Conservation (phyloP, 257 asterid genomes). For the Solanum chmielewskii region DNA sequence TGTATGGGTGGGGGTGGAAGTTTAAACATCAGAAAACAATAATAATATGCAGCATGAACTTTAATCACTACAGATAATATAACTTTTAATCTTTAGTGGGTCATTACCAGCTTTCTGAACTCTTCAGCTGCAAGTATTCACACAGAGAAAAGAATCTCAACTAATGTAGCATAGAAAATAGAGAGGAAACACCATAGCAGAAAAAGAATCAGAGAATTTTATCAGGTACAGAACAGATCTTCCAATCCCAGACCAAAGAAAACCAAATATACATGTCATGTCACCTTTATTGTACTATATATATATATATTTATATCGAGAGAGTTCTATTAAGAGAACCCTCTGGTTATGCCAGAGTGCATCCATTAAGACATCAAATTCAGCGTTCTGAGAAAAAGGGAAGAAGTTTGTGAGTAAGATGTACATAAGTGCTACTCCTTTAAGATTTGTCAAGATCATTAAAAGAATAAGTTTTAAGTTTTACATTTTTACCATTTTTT, state of each 20-base stretch:
- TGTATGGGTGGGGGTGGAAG: too few relatives aligned
- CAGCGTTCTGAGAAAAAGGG: not conserved
- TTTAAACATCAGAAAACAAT: too few relatives aligned
- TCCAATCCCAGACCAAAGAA: not conserved
- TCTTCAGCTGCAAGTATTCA: not conserved
- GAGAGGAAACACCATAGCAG: not conserved
- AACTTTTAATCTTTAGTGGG: too few relatives aligned
- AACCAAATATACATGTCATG: not conserved
- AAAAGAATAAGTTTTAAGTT: not conserved
- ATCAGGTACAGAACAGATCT: not conserved
- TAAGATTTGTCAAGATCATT: not conserved
- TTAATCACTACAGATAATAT: too few relatives aligned
- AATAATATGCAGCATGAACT: too few relatives aligned
- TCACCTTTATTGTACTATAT: not conserved
- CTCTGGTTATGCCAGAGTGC: not conserved
- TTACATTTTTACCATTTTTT: not conserved
- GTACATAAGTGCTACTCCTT: not conserved
- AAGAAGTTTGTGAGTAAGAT: not conserved
- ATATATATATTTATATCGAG: not conserved
- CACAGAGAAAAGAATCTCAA: not conserved
- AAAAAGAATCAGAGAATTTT: not conserved
- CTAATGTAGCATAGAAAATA: not conserved
- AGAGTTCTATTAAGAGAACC: not conserved
- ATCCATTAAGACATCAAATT: not conserved
- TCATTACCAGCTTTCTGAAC: too few relatives aligned